These are phyloP conservation scores for Adansonia digitata DNA, from an alignment of 345 rosid genomes.

Conservation along the genomic window DNA sequence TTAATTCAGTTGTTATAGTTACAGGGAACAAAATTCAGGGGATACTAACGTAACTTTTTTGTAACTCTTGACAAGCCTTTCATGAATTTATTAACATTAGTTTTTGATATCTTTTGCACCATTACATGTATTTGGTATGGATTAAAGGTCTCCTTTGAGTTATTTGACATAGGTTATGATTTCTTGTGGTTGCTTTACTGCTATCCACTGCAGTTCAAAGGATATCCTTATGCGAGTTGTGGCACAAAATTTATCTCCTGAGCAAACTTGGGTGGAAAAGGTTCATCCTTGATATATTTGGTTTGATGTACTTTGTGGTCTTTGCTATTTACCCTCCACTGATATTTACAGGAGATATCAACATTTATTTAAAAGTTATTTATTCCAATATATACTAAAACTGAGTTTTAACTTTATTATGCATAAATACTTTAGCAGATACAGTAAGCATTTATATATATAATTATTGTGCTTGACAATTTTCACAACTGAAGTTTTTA, in stretches of 20 bases:
- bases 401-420: not conserved
- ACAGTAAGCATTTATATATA: not conserved
- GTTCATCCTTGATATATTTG: conserved; percentile 21
- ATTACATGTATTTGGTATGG: not conserved
- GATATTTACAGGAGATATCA: not conserved
- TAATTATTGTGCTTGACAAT: not conserved
- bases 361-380: not conserved
- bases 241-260: conserved; percentile 92
- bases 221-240: conserved; percentile 98
- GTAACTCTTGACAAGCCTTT: conserved; percentile 15
- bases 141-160: not conserved
- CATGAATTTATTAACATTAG: not conserved
- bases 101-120: not conserved
- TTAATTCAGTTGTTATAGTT: conserved; percentile 68
- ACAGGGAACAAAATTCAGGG: conserved; percentile 72
- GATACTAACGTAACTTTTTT: conserved; percentile 64
- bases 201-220: conserved; percentile 57
- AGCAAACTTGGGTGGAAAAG: conserved; percentile 81
- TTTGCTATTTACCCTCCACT: not conserved
- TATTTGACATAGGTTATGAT: conserved; percentile 5
- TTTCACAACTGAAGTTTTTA: not conserved
- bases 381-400: not conserved
- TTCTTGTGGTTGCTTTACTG: conserved; percentile 7
- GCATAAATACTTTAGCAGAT: not conserved
- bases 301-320: not conserved